Base-by-base conservation (phyloP, 2,329 filamentous ascomycete genomes). In the Claviceps humidiphila region DNA sequence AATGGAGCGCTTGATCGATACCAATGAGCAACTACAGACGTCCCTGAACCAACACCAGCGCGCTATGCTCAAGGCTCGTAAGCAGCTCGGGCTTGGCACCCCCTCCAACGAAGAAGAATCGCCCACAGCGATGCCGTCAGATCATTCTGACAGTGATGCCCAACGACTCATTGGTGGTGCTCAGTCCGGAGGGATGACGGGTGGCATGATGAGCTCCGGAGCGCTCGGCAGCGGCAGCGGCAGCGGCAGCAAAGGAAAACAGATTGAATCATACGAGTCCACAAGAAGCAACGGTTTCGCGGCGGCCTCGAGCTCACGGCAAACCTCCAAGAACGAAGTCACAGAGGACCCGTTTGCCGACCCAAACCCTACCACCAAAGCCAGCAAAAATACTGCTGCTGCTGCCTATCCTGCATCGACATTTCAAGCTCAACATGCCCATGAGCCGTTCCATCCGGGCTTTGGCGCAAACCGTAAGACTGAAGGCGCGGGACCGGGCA, bases 1-100 rank as follows among this genome's bases (percentile, higher is more conserved):
- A 1, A 89, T 97, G 78, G 82, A 93, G 64, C 90, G 82, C 14
- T 73, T 98, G 56, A 95, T 98, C 62, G 89, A 96, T 67, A 93
- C 89, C 14, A 95, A 95, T 64, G 93, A 97, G 67, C 86, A 91
- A 64, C 74, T 98, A 34, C 87, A 88, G 55, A 80, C 87, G 45
- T 84, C 90, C 0, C 75, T 91, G 42, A 93, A 82, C 57, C 83
- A 89, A 63, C 88, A 96, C 66, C 88, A 95, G 67, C 82, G 89
- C 51, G 85, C 89, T 9, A 72, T 94, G 42, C 69, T 84, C n/a
- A 75, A 74, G 54, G 79, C 81, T 2, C 71, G 76, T 55, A 83
- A 82, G 61, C 70, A 75, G 40, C 65, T 77, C 4, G 75, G 76
- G 22, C 59, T 65, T 22, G 59, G 62, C 13, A 63, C 62, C 37